Evolutionary conservation across 1,284 basidiomycete genomes (phyloP).

Genomic region (Hortiboletus rubellus): DNA sequence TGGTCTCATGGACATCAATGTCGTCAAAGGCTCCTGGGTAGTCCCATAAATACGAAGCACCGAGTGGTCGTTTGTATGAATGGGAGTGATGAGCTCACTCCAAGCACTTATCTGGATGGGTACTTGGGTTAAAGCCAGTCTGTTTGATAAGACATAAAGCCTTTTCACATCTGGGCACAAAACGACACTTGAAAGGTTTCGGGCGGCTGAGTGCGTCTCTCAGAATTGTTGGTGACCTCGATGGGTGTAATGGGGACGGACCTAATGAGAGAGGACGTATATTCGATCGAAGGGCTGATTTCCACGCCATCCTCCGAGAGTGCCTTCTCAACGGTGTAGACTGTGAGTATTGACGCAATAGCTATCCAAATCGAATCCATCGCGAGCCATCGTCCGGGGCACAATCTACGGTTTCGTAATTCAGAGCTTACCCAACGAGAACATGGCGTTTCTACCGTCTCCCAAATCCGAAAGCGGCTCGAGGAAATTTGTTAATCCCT

Average conservation of each 20-base stretch:
- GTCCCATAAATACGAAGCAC: background rate
- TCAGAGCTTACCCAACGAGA: background rate
- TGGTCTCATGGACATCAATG: background rate
- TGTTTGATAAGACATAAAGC: constrained; percentile 26
- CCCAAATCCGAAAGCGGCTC: constrained; percentile 43
- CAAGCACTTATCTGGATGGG: background rate
- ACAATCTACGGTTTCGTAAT: constrained; percentile 33
- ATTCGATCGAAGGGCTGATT: constrained; percentile 43
- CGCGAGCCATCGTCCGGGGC: constrained; percentile 49
- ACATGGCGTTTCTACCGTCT: constrained; percentile 36
- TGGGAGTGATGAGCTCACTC: background rate
- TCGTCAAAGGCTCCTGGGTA: background rate
- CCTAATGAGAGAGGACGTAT: constrained; percentile 47
- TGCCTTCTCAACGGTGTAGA: constrained; percentile 43
- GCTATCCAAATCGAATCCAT: constrained; percentile 51
- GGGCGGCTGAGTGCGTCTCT: constrained; percentile 40
- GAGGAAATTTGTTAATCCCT: constrained; percentile 31
- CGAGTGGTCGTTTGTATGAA: background rate
- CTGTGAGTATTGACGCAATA: constrained; percentile 45
- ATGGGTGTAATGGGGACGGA: constrained; percentile 22
- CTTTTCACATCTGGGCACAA: constrained; percentile 40
- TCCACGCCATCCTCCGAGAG: constrained; percentile 42
- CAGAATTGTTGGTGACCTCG: background rate
- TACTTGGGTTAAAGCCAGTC: background rate
- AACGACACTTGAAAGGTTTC: constrained; percentile 44